Evolutionary conservation across 192 early-diverging fungal genomes (phyloP).

Genomic region (Coemansia sp.): DNA sequence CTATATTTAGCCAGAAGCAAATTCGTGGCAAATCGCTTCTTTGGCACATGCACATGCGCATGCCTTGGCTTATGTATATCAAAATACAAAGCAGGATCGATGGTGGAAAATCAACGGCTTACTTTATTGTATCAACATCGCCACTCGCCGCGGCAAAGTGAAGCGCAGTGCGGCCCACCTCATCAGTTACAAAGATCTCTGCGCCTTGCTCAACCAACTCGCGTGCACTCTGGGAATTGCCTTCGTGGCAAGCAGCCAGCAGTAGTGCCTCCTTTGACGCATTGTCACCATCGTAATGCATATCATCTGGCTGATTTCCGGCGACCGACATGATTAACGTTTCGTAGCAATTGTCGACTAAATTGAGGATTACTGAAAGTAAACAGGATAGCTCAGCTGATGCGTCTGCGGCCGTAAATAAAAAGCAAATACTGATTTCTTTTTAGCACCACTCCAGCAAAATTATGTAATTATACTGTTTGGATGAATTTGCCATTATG

Average conservation of each 20-base stretch:
- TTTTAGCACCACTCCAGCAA: neutral
- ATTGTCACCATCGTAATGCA: neutral
- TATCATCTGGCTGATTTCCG: neutral
- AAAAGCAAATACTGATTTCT: neutral
- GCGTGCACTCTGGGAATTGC: constrained; percentile 43
- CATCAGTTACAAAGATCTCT: constrained; percentile 57
- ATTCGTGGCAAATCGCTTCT: neutral
- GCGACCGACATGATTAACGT: constrained; percentile 3
- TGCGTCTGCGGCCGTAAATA: neutral
- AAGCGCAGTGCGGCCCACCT: constrained; percentile 60
- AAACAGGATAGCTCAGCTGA: constrained; percentile 1
- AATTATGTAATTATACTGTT: neutral
- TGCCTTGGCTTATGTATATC: neutral
- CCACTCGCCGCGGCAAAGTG: constrained; percentile 72
- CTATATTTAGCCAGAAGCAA: constrained; percentile 8
- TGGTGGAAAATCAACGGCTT: constrained; percentile 17
- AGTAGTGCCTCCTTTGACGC: constrained; percentile 23
- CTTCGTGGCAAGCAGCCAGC: constrained; percentile 45
- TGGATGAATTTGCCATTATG: constrained; percentile 4
- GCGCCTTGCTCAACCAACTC: constrained; percentile 52
- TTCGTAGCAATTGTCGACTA: neutral
- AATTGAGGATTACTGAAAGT: neutral
- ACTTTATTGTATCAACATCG: constrained; percentile 59
- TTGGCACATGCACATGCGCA: neutral
- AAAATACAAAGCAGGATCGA: neutral